Evolutionary conservation across 306 rosid genomes (phyloP).

Genomic region (Begonia masoniana): DNA sequence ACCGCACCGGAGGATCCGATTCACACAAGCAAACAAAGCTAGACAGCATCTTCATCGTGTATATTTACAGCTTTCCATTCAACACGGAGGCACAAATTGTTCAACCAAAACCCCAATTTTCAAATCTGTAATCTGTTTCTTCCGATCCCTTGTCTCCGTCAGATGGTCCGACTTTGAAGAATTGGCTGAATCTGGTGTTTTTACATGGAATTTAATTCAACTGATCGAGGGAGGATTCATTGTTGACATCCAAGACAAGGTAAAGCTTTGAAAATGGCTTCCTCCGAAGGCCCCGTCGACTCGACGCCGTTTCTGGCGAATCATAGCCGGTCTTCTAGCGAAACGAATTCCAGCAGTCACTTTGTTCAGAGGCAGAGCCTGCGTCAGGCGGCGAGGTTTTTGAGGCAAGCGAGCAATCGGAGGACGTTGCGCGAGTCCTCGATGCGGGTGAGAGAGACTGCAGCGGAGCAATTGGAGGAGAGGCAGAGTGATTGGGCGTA

Average conservation of each 20-base stretch:
- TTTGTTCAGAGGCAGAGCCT: conserved; percentile 58
- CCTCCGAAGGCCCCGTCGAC: conserved; percentile 49
- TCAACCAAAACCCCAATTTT: no score
- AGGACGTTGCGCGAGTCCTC: conserved; percentile 69
- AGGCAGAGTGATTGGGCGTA: conserved; percentile 66
- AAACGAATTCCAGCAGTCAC: conserved; percentile 37
- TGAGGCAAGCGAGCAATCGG: conserved; percentile 78
- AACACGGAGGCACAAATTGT: no score
- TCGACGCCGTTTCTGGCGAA: conserved; percentile 49
- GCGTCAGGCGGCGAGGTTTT: conserved; percentile 79
- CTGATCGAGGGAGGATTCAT: conserved; percentile 5
- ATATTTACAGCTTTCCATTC: no score
- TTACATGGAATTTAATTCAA: neutral
- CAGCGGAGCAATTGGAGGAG: conserved; percentile 75
- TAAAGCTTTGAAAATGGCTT: conserved; percentile 28
- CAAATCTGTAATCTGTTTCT: no score
- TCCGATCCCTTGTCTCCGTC: neutral
- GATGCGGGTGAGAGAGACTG: conserved; percentile 58
- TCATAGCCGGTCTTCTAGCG: conserved; percentile 45
- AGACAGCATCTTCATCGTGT: no score
- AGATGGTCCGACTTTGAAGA: neutral
- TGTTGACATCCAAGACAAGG: neutral
- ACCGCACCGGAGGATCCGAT: neutral
- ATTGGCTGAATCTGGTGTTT: neutral
- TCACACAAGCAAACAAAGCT: neutral